Conservation (phyloP, 805 yeast genomes). For the Saccharomycopsis schoenii region DNA sequence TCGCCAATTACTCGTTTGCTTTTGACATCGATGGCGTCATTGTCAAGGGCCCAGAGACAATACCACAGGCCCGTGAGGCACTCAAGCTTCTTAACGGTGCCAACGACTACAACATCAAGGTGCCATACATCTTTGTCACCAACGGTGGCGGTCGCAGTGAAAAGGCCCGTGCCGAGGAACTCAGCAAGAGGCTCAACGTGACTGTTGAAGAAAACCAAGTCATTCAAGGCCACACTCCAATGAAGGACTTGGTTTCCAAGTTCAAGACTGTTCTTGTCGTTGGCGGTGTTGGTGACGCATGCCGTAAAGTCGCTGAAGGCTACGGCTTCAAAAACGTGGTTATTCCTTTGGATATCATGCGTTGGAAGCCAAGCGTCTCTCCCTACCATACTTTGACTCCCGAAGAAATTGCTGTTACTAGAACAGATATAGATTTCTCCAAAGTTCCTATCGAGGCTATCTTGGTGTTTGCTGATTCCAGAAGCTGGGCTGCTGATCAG, state of each 20-base stretch:
- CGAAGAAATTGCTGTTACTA: slow-evolving; percentile 49
- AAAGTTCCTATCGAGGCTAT: slow-evolving; percentile 67
- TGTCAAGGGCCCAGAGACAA: slow-evolving; percentile 73
- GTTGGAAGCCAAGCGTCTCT: slow-evolving; percentile 79
- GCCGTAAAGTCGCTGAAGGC: slow-evolving; percentile 71
- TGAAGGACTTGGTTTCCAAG: slow-evolving; percentile 65
- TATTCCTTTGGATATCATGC: slow-evolving; percentile 73
- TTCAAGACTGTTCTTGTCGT: slow-evolving; percentile 73
- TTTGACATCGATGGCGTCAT: slow-evolving; percentile 92
- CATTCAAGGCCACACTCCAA: slow-evolving; percentile 91
- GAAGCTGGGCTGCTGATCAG: slow-evolving; percentile 91
- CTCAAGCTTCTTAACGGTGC: slow-evolving; percentile 64
- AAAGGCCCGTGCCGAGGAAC: slow-evolving; percentile 58
- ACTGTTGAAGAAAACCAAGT: slow-evolving; percentile 68
- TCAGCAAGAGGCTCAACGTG: slow-evolving; percentile 49
- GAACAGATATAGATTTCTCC: slow-evolving; percentile 49
- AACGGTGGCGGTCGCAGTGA: slow-evolving; percentile 92
- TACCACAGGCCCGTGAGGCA: slow-evolving; percentile 72
- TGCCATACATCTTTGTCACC: slow-evolving; percentile 79
- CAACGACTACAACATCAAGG: slow-evolving; percentile 65
- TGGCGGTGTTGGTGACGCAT: slow-evolving; percentile 81
- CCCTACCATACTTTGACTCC: slow-evolving; percentile 75
- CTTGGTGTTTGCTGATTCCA: slow-evolving; percentile 81
- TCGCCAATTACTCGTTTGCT: slow-evolving; percentile 80
- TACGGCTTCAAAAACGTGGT: slow-evolving; percentile 80